Conservation (phyloP, 345 rosid species). For the Mercurialis annua region DNA sequence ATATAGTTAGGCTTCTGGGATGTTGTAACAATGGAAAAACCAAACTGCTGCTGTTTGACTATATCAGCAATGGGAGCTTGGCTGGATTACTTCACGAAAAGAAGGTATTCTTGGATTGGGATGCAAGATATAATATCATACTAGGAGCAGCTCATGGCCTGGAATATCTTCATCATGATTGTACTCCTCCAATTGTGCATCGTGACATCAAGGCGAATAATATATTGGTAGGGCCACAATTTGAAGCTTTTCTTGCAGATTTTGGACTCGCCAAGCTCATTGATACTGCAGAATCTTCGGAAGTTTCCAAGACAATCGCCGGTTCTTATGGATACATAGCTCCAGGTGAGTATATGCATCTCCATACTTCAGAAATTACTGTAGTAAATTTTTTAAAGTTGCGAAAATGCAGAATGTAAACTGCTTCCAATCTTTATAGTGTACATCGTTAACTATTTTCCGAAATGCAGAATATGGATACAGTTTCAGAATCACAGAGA, state of each 20-base stretch:
- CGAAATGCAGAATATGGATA: conserved; percentile 59
- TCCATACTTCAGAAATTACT: neutral
- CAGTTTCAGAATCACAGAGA: conserved; percentile 63
- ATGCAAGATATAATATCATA: conserved; percentile 58
- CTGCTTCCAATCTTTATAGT: neutral
- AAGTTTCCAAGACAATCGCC: conserved; percentile 48
- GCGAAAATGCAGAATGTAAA: neutral
- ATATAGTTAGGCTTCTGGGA: conserved; percentile 68
- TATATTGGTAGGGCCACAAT: conserved; percentile 62
- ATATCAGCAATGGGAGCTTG: conserved; percentile 62
- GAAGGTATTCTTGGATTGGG: conserved; percentile 53
- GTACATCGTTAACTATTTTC: neutral
- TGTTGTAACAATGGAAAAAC: conserved; percentile 58
- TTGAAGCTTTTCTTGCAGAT: conserved; percentile 67
- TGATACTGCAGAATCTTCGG: conserved; percentile 43
- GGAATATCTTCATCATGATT: conserved; percentile 73
- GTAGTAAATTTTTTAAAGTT: neutral
- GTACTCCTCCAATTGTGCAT: conserved; percentile 65
- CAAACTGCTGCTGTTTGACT: conserved; percentile 61
- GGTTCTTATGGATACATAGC: conserved; percentile 83
- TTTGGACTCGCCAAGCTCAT: conserved; percentile 67
- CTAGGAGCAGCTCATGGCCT: conserved; percentile 69
- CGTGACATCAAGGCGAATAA: conserved; percentile 72
- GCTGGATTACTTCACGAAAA: conserved; percentile 58
- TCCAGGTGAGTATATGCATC: conserved; percentile 50